Conservation (phyloP, 768 basidiomycete species). For the Termitomyces sp. region DNA sequence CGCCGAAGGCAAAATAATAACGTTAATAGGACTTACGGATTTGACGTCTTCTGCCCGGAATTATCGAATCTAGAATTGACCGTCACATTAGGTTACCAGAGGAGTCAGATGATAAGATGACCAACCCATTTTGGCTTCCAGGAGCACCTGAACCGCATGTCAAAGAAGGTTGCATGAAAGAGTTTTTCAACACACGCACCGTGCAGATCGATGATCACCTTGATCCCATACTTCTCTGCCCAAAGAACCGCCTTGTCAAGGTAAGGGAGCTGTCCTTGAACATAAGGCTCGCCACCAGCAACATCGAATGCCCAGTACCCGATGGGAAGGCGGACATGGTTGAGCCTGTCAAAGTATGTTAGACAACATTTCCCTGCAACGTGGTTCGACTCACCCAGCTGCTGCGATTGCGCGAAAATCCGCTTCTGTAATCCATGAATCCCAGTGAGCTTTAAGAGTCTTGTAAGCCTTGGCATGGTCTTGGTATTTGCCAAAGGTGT, state of each 20-base stretch:
- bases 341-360: constrained; percentile 42
- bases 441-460: constrained; percentile 62
- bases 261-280: constrained; percentile 72
- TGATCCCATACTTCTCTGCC: constrained; percentile 66
- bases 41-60: constrained; percentile 58
- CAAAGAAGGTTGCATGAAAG: neutral
- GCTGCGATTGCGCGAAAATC: constrained; percentile 74
- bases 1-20: neutral
- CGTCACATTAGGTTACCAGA: neutral
- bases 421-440: constrained; percentile 77
- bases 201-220: constrained; percentile 77
- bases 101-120: neutral
- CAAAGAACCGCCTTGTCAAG: constrained; percentile 63
- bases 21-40: constrained; percentile 34
- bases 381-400: constrained; percentile 49
- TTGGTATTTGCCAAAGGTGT: constrained; percentile 68
- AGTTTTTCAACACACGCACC: constrained; percentile 23
- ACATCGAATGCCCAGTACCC: constrained; percentile 92
- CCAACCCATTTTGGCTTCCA: constrained; percentile 78
- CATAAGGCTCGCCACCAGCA: constrained; percentile 71
- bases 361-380: neutral
- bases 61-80: constrained; percentile 61
- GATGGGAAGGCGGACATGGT: constrained; percentile 80
- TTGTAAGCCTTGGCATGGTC: constrained; percentile 38
- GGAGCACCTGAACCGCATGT: constrained; percentile 45